Evolutionary conservation across 2,329 filamentous ascomycete genomes (phyloP).

Genomic region (Fonsecaea nubica): DNA sequence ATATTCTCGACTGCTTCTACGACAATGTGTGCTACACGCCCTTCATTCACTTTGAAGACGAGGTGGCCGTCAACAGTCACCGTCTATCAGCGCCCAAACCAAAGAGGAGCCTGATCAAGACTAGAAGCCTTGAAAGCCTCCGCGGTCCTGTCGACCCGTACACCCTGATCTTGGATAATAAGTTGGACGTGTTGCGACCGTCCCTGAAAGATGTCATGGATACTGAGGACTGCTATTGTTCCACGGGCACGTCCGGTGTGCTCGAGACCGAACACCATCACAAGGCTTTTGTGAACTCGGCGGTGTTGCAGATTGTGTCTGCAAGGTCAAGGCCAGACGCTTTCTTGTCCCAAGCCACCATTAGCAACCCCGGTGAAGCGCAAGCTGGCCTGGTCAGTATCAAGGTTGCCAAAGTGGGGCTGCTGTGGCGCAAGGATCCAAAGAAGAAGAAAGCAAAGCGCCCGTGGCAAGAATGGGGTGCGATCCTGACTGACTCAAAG

Average conservation of each 20-base stretch:
- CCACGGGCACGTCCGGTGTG: constrained; percentile 75
- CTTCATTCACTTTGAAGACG: constrained; percentile 96
- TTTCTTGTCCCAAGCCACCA: constrained; percentile 87
- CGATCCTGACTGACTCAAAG: constrained; percentile 93
- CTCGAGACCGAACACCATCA: constrained; percentile 83
- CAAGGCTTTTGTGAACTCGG: constrained; percentile 87
- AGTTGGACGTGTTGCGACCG: constrained; percentile 80
- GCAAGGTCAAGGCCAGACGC: constrained; percentile 91
- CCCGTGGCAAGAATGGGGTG: constrained; percentile 99
- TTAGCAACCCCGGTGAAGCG: constrained; percentile 82
- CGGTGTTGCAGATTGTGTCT: constrained; percentile 92
- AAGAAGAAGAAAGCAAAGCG: constrained; percentile 95
- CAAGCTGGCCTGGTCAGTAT: constrained; percentile 95
- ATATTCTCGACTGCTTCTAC: constrained; percentile 94
- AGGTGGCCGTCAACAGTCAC: constrained; percentile 78
- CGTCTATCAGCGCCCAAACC: constrained; percentile 73
- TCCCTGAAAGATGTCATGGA: constrained; percentile 91
- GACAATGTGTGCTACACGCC: constrained; percentile 98
- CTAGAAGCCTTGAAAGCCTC: constrained; percentile 67
- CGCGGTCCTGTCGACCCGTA: constrained; percentile 96
- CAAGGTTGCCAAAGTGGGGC: constrained; percentile 93
- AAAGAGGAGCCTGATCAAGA: constrained; percentile 73
- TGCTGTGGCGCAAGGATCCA: constrained; percentile 90
- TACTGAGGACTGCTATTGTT: constrained; percentile 89
- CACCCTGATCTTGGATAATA: constrained; percentile 88